A percentile compares a stretch with the other conserved stretches of the same genome.
These are phyloP conservation scores for Fistulinella prunicolor DNA, from an alignment of 768 basidiomycete species.

Conservation along the genomic window DNA sequence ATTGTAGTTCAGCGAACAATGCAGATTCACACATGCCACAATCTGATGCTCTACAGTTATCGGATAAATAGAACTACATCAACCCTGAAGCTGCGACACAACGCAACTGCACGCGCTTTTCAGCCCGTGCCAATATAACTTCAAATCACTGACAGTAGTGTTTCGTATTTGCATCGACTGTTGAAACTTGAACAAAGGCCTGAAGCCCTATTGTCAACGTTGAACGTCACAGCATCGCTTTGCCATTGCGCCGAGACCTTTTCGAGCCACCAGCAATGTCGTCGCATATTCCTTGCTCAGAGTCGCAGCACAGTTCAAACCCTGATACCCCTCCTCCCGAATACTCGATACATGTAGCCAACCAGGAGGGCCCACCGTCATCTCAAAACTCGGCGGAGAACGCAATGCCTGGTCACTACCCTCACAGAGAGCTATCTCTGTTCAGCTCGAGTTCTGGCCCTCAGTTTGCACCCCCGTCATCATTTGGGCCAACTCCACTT, in stretches of 20 bases:
- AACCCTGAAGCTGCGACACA: too few relatives aligned
- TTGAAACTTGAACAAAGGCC: too few relatives aligned
- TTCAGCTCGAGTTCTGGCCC: slow-evolving; percentile 15
- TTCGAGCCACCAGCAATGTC: slow-evolving; percentile 8
- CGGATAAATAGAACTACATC: too few relatives aligned
- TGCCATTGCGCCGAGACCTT: background rate
- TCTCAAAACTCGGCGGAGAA: slow-evolving; percentile 16
- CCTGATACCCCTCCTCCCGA: slow-evolving; percentile 31
- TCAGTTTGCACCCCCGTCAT: slow-evolving; percentile 16
- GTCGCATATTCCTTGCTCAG: slow-evolving; percentile 12
- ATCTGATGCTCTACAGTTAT: too few relatives aligned
- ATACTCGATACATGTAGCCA: slow-evolving; percentile 21
- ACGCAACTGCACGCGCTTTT: too few relatives aligned
- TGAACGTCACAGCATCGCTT: too few relatives aligned
- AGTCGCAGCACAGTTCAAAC: slow-evolving; percentile 19
- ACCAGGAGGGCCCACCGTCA: slow-evolving; percentile 13
- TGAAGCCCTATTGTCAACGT: too few relatives aligned
- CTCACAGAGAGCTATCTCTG: slow-evolving; percentile 11
- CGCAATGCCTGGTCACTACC: slow-evolving; percentile 14
- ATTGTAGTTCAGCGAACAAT: too few relatives aligned
- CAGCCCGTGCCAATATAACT: too few relatives aligned
- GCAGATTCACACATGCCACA: too few relatives aligned
- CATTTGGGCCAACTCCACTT: slow-evolving; percentile 42
- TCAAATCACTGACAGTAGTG: too few relatives aligned
- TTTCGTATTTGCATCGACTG: background rate